Percentiles rank a stretch among this genome's conserved stretches.
Conservation (phyloP, 192 early-diverging fungal species). For the Backusella parvicylindrica region DNA sequence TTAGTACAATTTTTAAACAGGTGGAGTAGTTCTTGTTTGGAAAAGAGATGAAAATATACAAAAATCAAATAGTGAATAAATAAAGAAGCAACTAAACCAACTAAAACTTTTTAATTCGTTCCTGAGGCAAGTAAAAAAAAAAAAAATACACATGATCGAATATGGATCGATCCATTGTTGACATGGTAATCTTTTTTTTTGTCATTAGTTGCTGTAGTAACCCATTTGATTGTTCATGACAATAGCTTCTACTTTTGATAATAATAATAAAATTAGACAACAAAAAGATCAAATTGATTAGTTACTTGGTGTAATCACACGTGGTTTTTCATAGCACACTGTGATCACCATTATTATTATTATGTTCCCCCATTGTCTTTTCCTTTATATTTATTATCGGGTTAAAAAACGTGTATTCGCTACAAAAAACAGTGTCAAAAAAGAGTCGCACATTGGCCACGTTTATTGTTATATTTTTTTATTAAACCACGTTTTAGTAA, state of each 20-base stretch:
- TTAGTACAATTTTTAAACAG: slow-evolving; percentile 63
- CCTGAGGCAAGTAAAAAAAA: background rate
- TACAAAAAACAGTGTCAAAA: background rate
- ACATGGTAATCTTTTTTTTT: background rate
- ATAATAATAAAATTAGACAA: background rate
- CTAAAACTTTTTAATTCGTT: background rate
- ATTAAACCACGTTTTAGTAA: slow-evolving; percentile 1
- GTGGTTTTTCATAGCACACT: background rate
- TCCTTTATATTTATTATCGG: background rate
- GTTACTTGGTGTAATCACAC: background rate
- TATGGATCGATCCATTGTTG: background rate
- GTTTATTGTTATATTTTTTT: background rate
- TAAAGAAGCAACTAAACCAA: background rate
- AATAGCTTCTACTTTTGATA: background rate
- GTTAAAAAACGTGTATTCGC: background rate
- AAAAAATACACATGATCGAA: no score
- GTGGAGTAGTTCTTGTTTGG: slow-evolving; percentile 33
- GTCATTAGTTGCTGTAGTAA: background rate
- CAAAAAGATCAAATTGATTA: background rate
- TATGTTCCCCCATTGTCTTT: background rate
- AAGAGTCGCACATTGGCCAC: background rate
- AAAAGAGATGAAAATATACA: background rate
- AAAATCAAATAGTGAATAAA: background rate
- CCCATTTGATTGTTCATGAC: background rate
- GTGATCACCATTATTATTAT: background rate